These are phyloP conservation scores for Puccinia polysora DNA, from an alignment of 1,284 basidiomycete genomes.

Conservation along the genomic window DNA sequence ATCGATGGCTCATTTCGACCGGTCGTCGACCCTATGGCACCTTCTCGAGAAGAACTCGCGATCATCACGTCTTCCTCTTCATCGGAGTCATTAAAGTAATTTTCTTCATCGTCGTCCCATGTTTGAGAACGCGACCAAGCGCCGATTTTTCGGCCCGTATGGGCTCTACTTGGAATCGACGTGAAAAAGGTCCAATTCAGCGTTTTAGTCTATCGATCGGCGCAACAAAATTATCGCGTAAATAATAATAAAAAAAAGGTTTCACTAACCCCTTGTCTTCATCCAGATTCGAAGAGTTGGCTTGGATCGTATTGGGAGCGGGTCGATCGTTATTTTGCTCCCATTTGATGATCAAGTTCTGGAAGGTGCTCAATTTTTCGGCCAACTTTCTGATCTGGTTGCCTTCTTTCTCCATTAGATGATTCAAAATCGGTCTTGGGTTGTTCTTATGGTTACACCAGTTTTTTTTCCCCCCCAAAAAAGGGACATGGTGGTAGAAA, in stretches of 20 bases:
- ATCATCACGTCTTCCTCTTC: constrained; percentile 31
- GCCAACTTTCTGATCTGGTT: constrained; percentile 65
- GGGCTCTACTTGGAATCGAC: constrained; percentile 12
- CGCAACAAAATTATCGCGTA: constrained; percentile 5
- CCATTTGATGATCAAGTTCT: constrained; percentile 69
- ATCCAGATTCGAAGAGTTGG: neutral
- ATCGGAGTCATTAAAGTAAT: constrained; percentile 43
- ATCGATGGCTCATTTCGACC: neutral
- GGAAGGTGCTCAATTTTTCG: constrained; percentile 63
- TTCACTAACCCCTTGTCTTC: constrained; percentile 44
- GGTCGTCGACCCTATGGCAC: neutral
- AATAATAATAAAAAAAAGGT: constrained; percentile 10
- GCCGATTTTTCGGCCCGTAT: constrained; percentile 41
- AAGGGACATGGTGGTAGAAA: constrained; percentile 21
- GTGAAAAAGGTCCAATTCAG: neutral
- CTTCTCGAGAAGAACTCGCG: neutral
- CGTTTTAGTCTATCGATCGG: neutral
- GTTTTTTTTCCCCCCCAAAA: neutral
- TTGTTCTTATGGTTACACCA: constrained; percentile 52
- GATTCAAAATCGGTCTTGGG: constrained; percentile 73
- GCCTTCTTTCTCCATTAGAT: constrained; percentile 75
- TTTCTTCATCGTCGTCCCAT: constrained; percentile 38
- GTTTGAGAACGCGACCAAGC: constrained; percentile 37
- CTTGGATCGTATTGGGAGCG: neutral
- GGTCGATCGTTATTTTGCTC: constrained; percentile 76